These are phyloP conservation scores for Fusarium verrucosum DNA, from an alignment of 2,329 filamentous ascomycete species.

Conservation along the genomic window DNA sequence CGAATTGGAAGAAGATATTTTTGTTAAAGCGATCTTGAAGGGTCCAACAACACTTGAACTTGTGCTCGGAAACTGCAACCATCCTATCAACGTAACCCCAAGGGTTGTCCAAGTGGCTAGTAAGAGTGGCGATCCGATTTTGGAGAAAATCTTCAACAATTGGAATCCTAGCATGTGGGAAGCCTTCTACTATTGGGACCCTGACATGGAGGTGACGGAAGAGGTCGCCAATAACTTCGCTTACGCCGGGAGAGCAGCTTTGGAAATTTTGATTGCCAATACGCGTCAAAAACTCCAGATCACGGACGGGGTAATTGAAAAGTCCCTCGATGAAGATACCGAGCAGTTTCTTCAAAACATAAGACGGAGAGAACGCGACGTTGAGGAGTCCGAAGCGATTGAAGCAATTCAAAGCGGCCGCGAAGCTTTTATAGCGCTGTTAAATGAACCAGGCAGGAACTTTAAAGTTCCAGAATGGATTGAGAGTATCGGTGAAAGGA, in stretches of 20 bases:
- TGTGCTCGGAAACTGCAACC: neutral
- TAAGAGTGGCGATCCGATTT: fast-evolving
- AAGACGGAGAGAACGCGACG: neutral
- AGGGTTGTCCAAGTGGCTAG: fast-evolving
- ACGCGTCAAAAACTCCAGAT: too few relatives aligned
- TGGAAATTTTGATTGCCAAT: neutral
- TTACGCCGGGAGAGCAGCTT: too few relatives aligned
- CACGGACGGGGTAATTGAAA: too few relatives aligned
- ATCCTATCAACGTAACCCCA: neutral
- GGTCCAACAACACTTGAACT: neutral
- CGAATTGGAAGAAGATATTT: neutral
- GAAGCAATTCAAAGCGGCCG: neutral
- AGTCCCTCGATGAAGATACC: too few relatives aligned
- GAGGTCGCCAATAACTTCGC: neutral
- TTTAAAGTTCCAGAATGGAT: too few relatives aligned
- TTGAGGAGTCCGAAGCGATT: neutral
- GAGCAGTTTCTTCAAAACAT: too few relatives aligned
- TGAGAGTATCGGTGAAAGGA: too few relatives aligned
- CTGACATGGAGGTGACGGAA: too few relatives aligned
- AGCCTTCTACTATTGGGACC: neutral
- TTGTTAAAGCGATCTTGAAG: neutral
- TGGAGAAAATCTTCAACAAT: neutral
- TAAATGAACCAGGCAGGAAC: too few relatives aligned
- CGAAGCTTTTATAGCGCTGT: too few relatives aligned
- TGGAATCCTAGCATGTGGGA: too few relatives aligned